phyloP scores from a whole-genome alignment of 768 basidiomycete genomes.

The Psilocybe subaeruginosa region DNA sequence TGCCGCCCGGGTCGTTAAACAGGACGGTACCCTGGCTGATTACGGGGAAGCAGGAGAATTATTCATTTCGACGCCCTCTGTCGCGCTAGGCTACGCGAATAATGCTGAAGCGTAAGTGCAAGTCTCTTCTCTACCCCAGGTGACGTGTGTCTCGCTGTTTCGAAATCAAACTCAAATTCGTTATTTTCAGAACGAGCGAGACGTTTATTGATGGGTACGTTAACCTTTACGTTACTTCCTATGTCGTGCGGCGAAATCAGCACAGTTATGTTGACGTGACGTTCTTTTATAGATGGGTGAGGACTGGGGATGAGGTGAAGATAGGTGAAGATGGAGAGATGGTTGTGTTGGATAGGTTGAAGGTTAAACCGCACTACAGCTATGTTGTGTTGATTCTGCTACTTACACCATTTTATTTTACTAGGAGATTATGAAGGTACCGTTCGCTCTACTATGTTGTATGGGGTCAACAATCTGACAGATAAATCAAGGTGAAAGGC shows the following conservation, averaged over 20 bases:
- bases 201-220: conserved; percentile 67
- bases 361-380: conserved; percentile 35
- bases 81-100: conserved; percentile 59
- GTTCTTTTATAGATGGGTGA: conserved; percentile 53
- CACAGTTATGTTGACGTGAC: neutral
- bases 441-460: neutral
- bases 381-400: neutral
- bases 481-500: conserved; percentile 52
- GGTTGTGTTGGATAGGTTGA: conserved; percentile 65
- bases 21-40: conserved; percentile 57
- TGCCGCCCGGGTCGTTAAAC: conserved; percentile 54
- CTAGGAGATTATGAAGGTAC: conserved; percentile 51
- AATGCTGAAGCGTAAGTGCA: conserved; percentile 61
- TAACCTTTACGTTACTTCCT: neutral
- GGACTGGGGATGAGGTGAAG: conserved; percentile 67
- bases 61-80: conserved; percentile 53
- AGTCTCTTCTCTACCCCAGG: too few species aligned
- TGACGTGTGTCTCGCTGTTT: neutral
- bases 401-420: neutral
- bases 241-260: neutral
- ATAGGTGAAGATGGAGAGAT: conserved; percentile 58
- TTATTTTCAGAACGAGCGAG: conserved; percentile 57
- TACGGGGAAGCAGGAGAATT: conserved; percentile 67
- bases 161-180: neutral
- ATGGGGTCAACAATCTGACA: conserved; percentile 15